Evolutionary conservation across 441 rosid species (phyloP).

Genomic region (Cnidoscolus chayamansa): DNA sequence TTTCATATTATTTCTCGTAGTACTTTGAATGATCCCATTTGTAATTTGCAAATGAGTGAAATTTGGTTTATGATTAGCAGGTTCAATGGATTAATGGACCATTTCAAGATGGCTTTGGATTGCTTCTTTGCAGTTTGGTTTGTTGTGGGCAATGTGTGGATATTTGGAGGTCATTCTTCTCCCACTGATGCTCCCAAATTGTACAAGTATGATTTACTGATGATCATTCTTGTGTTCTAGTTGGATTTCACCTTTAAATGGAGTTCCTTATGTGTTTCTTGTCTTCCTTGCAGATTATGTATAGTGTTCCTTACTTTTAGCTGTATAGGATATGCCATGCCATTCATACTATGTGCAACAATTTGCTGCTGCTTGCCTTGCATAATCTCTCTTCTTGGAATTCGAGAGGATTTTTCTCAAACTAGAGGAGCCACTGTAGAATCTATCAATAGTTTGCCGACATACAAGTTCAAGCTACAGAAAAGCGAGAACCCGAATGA

Average conservation of each 20-base stretch:
- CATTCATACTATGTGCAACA: constrained; percentile 92
- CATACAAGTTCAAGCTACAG: constrained; percentile 70
- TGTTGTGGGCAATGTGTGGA: constrained; percentile 98
- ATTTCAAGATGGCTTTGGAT: constrained; percentile 87
- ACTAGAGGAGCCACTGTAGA: constrained; percentile 84
- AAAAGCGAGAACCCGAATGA: constrained; percentile 44
- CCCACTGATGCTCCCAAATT: constrained; percentile 85
- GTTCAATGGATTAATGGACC: constrained; percentile 65
- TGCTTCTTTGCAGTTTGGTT: constrained; percentile 99
- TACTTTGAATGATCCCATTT: background rate
- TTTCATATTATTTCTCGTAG: background rate
- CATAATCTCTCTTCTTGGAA: constrained; percentile 80
- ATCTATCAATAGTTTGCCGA: constrained; percentile 57
- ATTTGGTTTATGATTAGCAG: constrained; percentile 37
- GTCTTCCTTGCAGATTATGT: constrained; percentile 62
- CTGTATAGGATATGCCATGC: constrained; percentile 98
- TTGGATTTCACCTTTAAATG: constrained; percentile 4
- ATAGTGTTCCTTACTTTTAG: constrained; percentile 90
- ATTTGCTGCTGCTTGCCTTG: constrained; percentile 96
- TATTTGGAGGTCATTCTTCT: constrained; percentile 90
- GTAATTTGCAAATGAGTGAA: constrained; percentile 14
- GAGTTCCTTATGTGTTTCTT: constrained; percentile 1
- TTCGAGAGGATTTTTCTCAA: constrained; percentile 77
- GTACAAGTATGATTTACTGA: constrained; percentile 59
- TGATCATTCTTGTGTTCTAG: background rate